These are phyloP conservation scores for Coemansia sp. DNA, from an alignment of 192 early-diverging fungal species.

Conservation along the genomic window DNA sequence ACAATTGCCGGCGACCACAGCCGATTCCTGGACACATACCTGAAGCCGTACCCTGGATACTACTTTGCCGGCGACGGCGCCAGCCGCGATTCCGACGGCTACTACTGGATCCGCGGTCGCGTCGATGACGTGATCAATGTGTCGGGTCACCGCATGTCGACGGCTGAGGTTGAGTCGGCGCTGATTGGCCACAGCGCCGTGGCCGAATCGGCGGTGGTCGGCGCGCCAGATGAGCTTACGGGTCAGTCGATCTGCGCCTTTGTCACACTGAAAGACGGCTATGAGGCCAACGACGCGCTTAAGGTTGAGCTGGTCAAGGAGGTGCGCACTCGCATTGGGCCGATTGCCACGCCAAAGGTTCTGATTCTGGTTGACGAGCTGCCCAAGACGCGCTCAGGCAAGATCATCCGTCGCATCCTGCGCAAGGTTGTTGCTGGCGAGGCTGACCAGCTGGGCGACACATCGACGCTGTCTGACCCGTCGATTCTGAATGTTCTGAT, in stretches of 20 bases:
- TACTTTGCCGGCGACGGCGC: slow-evolving; percentile 98
- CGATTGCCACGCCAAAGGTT: slow-evolving; percentile 87
- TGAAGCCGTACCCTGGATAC: slow-evolving; percentile 84
- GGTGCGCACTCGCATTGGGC: slow-evolving; percentile 86
- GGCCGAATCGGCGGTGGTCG: slow-evolving; percentile 90
- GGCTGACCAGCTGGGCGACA: slow-evolving; percentile 80
- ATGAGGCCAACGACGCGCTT: slow-evolving; percentile 52
- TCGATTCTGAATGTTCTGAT: slow-evolving; percentile 57
- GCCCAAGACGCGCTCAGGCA: slow-evolving; percentile 94
- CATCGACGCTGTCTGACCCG: slow-evolving; percentile 84
- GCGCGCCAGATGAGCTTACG: slow-evolving; percentile 81
- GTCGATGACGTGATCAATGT: slow-evolving; percentile 96
- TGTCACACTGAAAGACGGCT: slow-evolving; percentile 71
- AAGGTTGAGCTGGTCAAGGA: slow-evolving; percentile 66
- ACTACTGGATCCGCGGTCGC: slow-evolving; percentile 93
- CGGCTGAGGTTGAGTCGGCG: slow-evolving; percentile 92
- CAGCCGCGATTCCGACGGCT: slow-evolving; percentile 86
- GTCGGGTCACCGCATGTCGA: slow-evolving; percentile 88
- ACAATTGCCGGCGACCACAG: slow-evolving; percentile 89
- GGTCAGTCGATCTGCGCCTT: slow-evolving; percentile 90
- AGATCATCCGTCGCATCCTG: slow-evolving; percentile 94
- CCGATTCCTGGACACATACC: slow-evolving; percentile 90
- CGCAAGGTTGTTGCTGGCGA: slow-evolving; percentile 90
- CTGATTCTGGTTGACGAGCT: slow-evolving; percentile 84
- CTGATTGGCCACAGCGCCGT: slow-evolving; percentile 74